A percentile compares a stretch with the other conserved stretches of the same genome.
These are phyloP conservation scores for Saussurea involucrata DNA, from an alignment of 129 eudicot species.

Conservation along the genomic window DNA sequence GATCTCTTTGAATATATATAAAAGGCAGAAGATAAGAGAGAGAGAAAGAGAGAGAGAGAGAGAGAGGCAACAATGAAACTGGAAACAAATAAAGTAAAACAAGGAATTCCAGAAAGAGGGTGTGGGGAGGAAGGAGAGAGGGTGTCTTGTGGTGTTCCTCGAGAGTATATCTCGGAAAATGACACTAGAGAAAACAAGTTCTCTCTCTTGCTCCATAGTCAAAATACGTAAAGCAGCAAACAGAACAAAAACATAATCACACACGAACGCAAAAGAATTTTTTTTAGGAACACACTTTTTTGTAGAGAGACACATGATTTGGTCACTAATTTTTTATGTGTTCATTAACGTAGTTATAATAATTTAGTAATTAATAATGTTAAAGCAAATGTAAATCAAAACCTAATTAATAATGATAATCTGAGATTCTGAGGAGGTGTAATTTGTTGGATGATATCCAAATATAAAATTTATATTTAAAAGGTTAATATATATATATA, in stretches of 20 bases:
- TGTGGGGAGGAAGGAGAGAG: conserved; percentile 22
- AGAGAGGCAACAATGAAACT: conserved; percentile 7
- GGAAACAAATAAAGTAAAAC: conserved; percentile 33
- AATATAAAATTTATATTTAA: no score
- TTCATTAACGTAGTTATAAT: neutral
- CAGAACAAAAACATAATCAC: conserved; percentile 38
- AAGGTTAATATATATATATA: neutral
- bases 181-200: conserved; percentile 67
- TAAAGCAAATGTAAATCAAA: neutral
- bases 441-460: neutral
- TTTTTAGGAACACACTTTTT: conserved; percentile 10
- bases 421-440: neutral
- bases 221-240: conserved; percentile 42
- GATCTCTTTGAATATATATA: conserved; percentile 22
- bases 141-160: conserved; percentile 38
- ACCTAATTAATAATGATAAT: no score
- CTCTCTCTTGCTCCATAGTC: conserved; percentile 20
- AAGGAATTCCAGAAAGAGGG: conserved; percentile 46
- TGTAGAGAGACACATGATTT: neutral
- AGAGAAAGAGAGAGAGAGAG: conserved; percentile 11
- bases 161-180: conserved; percentile 72
- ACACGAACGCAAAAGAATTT: conserved; percentile 28
- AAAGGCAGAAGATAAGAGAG: conserved; percentile 19
- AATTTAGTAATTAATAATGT: neutral
- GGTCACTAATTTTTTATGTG: neutral